Evolutionary conservation across 2,329 filamentous ascomycete species (phyloP).

Genomic region (Paecilomyces dactylethromorphus): DNA sequence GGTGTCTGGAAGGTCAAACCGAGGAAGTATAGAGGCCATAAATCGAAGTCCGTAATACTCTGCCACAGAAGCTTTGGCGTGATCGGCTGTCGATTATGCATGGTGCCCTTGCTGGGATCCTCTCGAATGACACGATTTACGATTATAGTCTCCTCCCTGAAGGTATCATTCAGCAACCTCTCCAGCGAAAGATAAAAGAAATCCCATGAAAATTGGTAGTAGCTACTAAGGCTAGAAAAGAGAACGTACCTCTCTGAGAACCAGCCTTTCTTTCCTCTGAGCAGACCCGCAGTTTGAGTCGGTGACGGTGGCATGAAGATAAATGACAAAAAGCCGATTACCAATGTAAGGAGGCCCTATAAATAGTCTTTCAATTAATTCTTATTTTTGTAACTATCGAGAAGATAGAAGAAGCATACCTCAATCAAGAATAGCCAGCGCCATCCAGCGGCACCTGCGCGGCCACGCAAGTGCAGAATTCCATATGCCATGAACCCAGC

Average conservation of each 20-base stretch:
- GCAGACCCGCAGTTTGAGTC: slow-evolving; percentile 45
- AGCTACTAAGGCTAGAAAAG: not conserved
- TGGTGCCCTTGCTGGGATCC: slow-evolving; percentile 48
- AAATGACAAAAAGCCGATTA: slow-evolving; percentile 22
- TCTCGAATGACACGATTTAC: slow-evolving; percentile 53
- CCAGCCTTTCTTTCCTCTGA: slow-evolving; percentile 47
- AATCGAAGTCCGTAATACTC: slow-evolving; percentile 46
- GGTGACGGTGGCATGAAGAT: slow-evolving; percentile 54
- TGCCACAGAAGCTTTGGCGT: slow-evolving; percentile 41
- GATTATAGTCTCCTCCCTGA: slow-evolving; percentile 58
- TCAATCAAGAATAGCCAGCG: slow-evolving; percentile 29
- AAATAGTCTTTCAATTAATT: slow-evolving; percentile 18
- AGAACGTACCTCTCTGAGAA: slow-evolving; percentile 46
- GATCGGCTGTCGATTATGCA: slow-evolving; percentile 50
- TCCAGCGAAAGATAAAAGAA: no score
- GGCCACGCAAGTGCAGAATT: slow-evolving; percentile 27
- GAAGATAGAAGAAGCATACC: slow-evolving; percentile 23
- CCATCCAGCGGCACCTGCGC: slow-evolving; percentile 25
- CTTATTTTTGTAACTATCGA: slow-evolving; percentile 31
- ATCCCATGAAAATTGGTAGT: not conserved
- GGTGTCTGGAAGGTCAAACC: not conserved
- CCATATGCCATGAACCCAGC: slow-evolving; percentile 38
- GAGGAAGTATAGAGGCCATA: slow-evolving; percentile 28
- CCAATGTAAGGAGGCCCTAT: slow-evolving; percentile 16
- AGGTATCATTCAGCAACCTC: not conserved